These are phyloP conservation scores for Mycosphaerella sp. DNA, from an alignment of 2,329 filamentous ascomycete species.

Conservation along the genomic window DNA sequence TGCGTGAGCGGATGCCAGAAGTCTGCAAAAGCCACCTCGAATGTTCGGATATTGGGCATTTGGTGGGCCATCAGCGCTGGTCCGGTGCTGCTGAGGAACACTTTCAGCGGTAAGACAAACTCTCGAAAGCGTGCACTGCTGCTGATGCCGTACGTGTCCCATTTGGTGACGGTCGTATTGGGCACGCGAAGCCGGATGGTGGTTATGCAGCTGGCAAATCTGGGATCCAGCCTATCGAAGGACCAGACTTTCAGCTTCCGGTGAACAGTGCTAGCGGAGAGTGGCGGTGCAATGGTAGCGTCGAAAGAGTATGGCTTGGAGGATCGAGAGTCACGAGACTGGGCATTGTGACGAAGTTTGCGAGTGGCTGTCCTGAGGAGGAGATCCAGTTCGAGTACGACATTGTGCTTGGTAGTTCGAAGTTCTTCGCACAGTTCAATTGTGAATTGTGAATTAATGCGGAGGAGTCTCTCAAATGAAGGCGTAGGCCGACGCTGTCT, in stretches of 20 bases:
- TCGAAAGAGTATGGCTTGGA: slow-evolving; percentile 1
- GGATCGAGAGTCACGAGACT: not conserved
- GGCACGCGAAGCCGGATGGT: not conserved
- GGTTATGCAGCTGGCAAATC: not conserved
- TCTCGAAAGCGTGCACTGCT: not conserved
- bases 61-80: not conserved
- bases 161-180: no score
- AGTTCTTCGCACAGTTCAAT: not conserved
- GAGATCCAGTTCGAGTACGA: not conserved
- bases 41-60: not conserved
- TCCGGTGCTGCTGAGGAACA: not conserved
- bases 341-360: slow-evolving; percentile 1
- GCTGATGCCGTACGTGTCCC: not conserved
- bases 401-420: not conserved
- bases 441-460: not conserved
- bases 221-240: not conserved
- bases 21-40: not conserved
- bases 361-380: not conserved
- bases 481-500: not conserved
- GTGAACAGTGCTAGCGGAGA: not conserved
- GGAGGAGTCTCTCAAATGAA: slow-evolving; percentile 1
- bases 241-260: not conserved
- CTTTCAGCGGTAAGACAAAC: not conserved
- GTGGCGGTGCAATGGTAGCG: not conserved
- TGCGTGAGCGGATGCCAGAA: not conserved